Evolutionary conservation across 2,329 filamentous ascomycete species (phyloP).

Genomic region (Arthrinium phaeospermum): DNA sequence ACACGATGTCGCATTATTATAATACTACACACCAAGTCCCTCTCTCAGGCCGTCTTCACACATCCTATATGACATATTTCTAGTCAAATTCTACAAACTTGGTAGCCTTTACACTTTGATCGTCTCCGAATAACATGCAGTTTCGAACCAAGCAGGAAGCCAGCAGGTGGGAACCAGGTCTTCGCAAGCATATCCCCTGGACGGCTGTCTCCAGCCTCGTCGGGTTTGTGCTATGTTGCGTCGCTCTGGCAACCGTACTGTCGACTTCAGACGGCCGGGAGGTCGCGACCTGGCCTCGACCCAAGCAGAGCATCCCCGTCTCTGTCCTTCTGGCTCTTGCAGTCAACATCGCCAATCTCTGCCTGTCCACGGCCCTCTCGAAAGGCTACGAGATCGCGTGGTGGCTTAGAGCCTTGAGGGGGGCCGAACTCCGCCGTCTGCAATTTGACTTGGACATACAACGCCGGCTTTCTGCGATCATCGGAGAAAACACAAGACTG

Average conservation of each 20-base stretch:
- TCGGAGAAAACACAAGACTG: neutral
- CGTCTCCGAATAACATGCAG: neutral
- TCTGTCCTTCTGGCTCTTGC: neutral
- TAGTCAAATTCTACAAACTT: too few species aligned
- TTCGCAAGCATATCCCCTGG: neutral
- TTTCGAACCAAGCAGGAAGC: neutral
- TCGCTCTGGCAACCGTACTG: neutral
- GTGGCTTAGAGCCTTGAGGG: slow-evolving; percentile 15
- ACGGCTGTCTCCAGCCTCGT: neutral
- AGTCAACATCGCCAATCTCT: slow-evolving; percentile 7
- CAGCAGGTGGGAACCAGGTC: neutral
- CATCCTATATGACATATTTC: too few species aligned
- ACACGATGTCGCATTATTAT: too few species aligned
- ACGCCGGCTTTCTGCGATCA: neutral
- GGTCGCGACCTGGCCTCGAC: neutral
- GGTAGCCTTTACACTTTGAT: too few species aligned
- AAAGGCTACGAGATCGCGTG: slow-evolving; percentile 13
- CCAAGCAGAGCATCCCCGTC: neutral
- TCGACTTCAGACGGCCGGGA: neutral
- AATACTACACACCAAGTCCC: too few species aligned
- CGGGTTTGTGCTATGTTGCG: neutral
- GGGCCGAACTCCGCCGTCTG: neutral
- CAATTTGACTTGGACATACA: slow-evolving; percentile 7
- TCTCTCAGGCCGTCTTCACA: too few species aligned
- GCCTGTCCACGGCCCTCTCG: slow-evolving; percentile 2